phyloP scores from a whole-genome alignment of 768 basidiomycete species.

The Pisolithus marmoratus region DNA sequence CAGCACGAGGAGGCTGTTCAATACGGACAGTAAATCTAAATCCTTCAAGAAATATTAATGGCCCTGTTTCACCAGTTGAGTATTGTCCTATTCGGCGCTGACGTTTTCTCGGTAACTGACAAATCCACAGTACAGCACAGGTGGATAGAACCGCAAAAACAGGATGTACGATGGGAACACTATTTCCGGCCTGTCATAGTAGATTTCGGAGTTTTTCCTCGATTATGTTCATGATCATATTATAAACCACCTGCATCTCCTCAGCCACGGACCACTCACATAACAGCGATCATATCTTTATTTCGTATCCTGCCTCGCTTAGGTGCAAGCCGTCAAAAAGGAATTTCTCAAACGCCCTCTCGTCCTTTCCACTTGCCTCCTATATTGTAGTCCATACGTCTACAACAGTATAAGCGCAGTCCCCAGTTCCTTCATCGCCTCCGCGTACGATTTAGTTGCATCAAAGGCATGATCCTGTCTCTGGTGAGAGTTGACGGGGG shows the following conservation, averaged over 20 bases:
- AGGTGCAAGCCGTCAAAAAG: conserved; percentile 79
- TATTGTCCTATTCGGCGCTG: no score
- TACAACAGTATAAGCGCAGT: conserved; percentile 53
- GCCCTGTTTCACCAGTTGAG: no score
- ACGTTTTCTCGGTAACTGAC: no score
- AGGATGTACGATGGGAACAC: conserved; percentile 57
- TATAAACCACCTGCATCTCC: conserved; percentile 55
- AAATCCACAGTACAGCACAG: no score
- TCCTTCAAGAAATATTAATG: no score
- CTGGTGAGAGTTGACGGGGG: conserved; percentile 68
- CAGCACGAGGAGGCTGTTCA: no score
- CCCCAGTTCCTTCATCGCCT: conserved; percentile 61
- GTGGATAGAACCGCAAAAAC: neutral
- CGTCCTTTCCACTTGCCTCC: conserved; percentile 61
- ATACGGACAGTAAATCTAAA: no score
- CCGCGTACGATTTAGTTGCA: conserved; percentile 61
- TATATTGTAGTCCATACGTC: conserved; percentile 76
- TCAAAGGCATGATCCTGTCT: conserved; percentile 53
- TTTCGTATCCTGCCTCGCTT: conserved; percentile 67
- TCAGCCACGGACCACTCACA: neutral
- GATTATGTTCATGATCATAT: conserved; percentile 55
- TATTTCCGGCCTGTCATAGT: conserved; percentile 53
- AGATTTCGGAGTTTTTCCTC: conserved; percentile 53
- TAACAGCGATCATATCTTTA: conserved; percentile 43
- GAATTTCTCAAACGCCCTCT: conserved; percentile 45